Percentiles rank a stretch among this genome's conserved stretches.
Conservation (phyloP, 495 filamentous ascomycete species). For the Neurospora sp. region DNA sequence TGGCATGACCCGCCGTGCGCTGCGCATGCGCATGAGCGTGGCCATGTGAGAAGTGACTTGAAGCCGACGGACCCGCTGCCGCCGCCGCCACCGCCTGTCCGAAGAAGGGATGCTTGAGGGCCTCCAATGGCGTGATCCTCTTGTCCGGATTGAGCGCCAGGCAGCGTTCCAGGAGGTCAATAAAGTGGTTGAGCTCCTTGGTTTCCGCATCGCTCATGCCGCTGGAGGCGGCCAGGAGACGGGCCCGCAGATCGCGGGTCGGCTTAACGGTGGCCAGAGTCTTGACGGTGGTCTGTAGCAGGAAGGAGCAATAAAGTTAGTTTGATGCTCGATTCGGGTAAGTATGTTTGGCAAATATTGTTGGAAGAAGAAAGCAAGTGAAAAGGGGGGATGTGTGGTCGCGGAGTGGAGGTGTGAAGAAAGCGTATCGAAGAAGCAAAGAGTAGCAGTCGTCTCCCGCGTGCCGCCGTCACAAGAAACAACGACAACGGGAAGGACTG, state of each 20-base stretch:
- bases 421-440: neutral
- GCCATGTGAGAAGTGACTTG: neutral
- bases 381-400: neutral
- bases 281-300: conserved; percentile 49
- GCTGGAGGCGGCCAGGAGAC: conserved; percentile 62
- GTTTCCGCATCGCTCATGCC: conserved; percentile 64
- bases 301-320: conserved; percentile 6
- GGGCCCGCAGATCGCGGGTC: conserved; percentile 67
- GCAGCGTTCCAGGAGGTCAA: conserved; percentile 79
- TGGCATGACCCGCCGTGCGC: neutral
- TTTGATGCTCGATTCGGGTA: neutral
- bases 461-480: neutral
- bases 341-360: neutral
- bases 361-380: neutral
- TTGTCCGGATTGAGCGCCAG: conserved; percentile 89
- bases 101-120: conserved; percentile 78
- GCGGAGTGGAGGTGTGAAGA: neutral
- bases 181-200: conserved; percentile 70
- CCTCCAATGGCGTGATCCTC: conserved; percentile 74
- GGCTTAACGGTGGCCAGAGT: conserved; percentile 69
- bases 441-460: neutral
- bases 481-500: neutral
- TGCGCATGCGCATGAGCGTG: neutral
- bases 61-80: neutral
- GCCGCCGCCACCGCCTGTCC: conserved; percentile 12